phyloP scores from a whole-genome alignment of 331 rosid species.

The Erythrophleum ivorense region DNA sequence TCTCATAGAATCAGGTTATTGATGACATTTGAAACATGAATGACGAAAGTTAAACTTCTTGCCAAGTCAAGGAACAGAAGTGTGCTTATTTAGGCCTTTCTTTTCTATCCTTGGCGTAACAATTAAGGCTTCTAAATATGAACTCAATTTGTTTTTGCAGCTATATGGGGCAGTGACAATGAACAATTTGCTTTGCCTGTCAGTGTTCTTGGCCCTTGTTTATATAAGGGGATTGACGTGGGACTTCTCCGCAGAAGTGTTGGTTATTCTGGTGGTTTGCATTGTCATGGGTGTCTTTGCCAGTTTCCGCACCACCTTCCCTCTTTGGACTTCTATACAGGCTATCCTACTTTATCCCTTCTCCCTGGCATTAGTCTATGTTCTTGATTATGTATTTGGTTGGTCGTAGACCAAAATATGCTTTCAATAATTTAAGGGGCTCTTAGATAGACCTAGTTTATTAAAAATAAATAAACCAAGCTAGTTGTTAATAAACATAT shows the following conservation, averaged over 20 bases:
- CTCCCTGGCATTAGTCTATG: slow-evolving; percentile 83
- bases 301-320: slow-evolving; percentile 86
- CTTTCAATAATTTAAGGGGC: background rate
- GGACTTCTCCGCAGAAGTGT: slow-evolving; percentile 92
- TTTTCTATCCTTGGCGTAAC: too few relatives aligned
- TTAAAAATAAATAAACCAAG: background rate
- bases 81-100: background rate
- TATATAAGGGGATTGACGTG: slow-evolving; percentile 82
- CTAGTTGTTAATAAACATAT: background rate
- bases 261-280: slow-evolving; percentile 82
- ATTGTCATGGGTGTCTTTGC: slow-evolving; percentile 71
- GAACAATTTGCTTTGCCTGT: slow-evolving; percentile 88
- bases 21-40: too few relatives aligned
- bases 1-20: background rate
- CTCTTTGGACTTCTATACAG: slow-evolving; percentile 77
- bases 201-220: slow-evolving; percentile 93
- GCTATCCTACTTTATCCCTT: slow-evolving; percentile 90
- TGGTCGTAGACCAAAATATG: slow-evolving; percentile 69
- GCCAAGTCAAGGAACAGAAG: slow-evolving; percentile 35
- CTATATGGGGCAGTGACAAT: slow-evolving; percentile 90
- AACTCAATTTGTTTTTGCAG: slow-evolving; percentile 53
- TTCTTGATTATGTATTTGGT: slow-evolving; percentile 82
- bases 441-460: background rate
- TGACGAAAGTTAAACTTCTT: background rate
- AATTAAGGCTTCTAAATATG: background rate